These are phyloP conservation scores for Penicillium italicum DNA, from an alignment of 2,329 filamentous ascomycete genomes.

Conservation along the genomic window DNA sequence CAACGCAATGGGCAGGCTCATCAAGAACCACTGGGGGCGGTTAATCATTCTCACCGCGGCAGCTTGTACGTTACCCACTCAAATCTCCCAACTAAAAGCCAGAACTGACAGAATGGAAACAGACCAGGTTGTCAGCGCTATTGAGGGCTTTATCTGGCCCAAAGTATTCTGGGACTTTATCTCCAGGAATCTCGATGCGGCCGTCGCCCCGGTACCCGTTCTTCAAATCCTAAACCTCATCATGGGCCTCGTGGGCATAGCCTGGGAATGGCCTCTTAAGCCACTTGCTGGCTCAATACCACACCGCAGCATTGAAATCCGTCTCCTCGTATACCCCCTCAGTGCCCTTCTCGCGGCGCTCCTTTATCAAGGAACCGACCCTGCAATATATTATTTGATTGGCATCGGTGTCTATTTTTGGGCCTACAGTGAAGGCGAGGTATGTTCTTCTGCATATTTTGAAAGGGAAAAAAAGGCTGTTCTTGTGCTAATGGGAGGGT, in stretches of 20 bases:
- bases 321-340: conserved; percentile 78
- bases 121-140: conserved; percentile 82
- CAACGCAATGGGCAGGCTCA: conserved; percentile 80
- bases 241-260: conserved; percentile 71
- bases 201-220: conserved; percentile 81
- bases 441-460: conserved; percentile 46
- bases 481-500: neutral
- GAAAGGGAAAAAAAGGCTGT: neutral
- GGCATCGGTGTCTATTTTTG: conserved; percentile 88
- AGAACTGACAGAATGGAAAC: conserved; percentile 8
- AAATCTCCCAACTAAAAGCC: neutral
- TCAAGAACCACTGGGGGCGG: conserved; percentile 99
- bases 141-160: conserved; percentile 95
- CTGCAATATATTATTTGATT: conserved; percentile 86
- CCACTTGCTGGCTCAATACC: conserved; percentile 71
- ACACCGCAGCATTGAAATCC: conserved; percentile 83
- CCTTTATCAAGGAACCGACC: conserved; percentile 88
- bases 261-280: conserved; percentile 85
- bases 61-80: conserved; percentile 54
- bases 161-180: conserved; percentile 98
- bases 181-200: conserved; percentile 81
- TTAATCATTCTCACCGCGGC: conserved; percentile 87
- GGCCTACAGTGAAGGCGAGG: conserved; percentile 97
- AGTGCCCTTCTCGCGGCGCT: conserved; percentile 69
- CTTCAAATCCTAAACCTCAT: conserved; percentile 88